Evolutionary conservation across 2,329 filamentous ascomycete genomes (phyloP).

Genomic region (Fusarium sp.): DNA sequence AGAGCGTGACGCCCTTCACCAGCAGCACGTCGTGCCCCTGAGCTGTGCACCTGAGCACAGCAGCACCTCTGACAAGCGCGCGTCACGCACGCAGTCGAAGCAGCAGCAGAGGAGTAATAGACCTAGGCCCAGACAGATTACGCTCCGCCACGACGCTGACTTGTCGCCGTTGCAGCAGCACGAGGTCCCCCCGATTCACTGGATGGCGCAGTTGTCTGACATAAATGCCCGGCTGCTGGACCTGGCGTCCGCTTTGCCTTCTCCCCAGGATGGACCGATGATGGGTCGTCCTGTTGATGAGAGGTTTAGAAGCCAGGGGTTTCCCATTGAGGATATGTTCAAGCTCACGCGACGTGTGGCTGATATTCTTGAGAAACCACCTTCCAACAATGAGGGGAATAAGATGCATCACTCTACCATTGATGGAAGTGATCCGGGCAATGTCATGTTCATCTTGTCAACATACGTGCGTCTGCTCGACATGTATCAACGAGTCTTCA

Average conservation of each 20-base stretch:
- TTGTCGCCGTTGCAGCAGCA: slow-evolving; percentile 28
- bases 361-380: slow-evolving; percentile 46
- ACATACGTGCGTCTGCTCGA: slow-evolving; percentile 53
- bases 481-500: slow-evolving; percentile 53
- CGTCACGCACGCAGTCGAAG: slow-evolving; percentile 33
- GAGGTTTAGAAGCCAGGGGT: slow-evolving; percentile 41
- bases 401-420: slow-evolving; percentile 27
- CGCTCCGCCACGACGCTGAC: slow-evolving; percentile 39
- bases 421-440: slow-evolving; percentile 48
- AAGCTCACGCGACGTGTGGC: slow-evolving; percentile 51
- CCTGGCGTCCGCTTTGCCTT: slow-evolving; percentile 48
- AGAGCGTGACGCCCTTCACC: slow-evolving; percentile 18
- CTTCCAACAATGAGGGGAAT: slow-evolving; percentile 7
- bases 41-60: slow-evolving; percentile 39
- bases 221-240: slow-evolving; percentile 51
- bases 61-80: slow-evolving; percentile 38
- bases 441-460: slow-evolving; percentile 51
- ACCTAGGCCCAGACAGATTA: slow-evolving; percentile 47
- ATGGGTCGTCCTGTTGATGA: slow-evolving; percentile 34
- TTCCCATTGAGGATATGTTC: slow-evolving; percentile 55
- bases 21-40: slow-evolving; percentile 26
- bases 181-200: slow-evolving; percentile 43
- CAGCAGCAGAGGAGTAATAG: slow-evolving; percentile 27
- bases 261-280: slow-evolving; percentile 34
- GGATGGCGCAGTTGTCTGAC: slow-evolving; percentile 53